phyloP scores from a whole-genome alignment of 2,329 filamentous ascomycete species.

The Phialemonium atrogriseum region DNA sequence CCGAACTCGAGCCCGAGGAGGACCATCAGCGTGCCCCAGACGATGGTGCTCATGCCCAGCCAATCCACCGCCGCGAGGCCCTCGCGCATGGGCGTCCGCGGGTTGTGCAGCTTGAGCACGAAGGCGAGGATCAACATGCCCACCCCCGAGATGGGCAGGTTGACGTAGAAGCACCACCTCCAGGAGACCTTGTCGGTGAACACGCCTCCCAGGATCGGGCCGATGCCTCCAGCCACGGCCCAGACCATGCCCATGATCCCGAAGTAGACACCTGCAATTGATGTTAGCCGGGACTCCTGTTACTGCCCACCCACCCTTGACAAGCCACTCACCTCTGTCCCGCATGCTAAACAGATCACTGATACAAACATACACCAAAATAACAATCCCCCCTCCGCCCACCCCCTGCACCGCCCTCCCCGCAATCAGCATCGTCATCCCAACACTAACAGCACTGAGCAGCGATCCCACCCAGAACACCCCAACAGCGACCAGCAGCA shows the following conservation, averaged over 20 bases:
- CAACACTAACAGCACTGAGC: constrained; percentile 35
- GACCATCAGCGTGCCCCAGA: constrained; percentile 60
- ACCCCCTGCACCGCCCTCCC: constrained; percentile 41
- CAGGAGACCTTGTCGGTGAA: constrained; percentile 55
- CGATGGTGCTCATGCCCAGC: constrained; percentile 52
- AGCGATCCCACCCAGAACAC: constrained; percentile 46
- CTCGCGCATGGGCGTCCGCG: constrained; percentile 50
- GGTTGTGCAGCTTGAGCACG: constrained; percentile 59
- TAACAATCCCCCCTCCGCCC: constrained; percentile 42
- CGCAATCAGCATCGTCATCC: constrained; percentile 38
- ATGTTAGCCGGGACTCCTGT: too few species aligned
- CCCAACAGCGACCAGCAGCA: constrained; percentile 36
- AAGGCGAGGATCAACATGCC: constrained; percentile 52
- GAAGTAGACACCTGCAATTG: constrained; percentile 41
- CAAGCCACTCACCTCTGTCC: constrained; percentile 14
- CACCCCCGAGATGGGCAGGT: constrained; percentile 41
- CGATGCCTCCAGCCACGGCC: constrained; percentile 58
- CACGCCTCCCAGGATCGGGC: constrained; percentile 51
- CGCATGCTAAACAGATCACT: constrained; percentile 44
- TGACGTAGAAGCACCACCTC: constrained; percentile 46
- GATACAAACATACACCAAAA: constrained; percentile 45
- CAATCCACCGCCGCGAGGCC: constrained; percentile 56
- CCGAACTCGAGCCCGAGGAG: constrained; percentile 64
- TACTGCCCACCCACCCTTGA: too few species aligned
- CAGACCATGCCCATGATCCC: constrained; percentile 59